Percentiles rank a stretch among this genome's conserved stretches.
Conservation (phyloP, 2,329 filamentous ascomycete genomes). For the Aspergillus calidoustus region DNA sequence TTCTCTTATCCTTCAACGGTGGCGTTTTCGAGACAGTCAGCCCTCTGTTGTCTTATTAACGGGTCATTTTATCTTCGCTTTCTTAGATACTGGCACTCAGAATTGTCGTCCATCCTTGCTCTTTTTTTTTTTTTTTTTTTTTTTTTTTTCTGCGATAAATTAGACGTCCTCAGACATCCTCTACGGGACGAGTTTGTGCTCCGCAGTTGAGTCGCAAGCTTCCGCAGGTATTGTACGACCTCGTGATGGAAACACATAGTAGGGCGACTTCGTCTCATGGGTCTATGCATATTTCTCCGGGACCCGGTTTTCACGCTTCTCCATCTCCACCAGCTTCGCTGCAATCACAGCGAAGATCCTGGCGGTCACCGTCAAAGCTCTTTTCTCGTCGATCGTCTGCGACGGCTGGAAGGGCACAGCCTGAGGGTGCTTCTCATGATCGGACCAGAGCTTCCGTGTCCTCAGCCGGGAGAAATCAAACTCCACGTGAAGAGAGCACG, state of each 20-base stretch:
- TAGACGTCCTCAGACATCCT: neutral
- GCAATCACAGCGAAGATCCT: constrained; percentile 31
- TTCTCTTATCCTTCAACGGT: neutral
- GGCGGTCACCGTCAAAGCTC: constrained; percentile 23
- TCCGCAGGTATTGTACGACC: neutral
- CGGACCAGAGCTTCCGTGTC: neutral
- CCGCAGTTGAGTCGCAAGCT: neutral
- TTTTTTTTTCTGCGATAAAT: neutral
- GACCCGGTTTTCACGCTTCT: constrained; percentile 35
- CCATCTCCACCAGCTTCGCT: constrained; percentile 21
- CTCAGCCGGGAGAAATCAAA: neutral
- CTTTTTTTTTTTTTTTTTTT: neutral
- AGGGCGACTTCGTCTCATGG: constrained; percentile 12
- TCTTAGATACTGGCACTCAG: neutral
- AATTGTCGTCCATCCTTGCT: neutral
- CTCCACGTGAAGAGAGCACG: neutral
- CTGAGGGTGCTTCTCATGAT: neutral
- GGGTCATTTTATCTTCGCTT: neutral
- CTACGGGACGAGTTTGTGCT: neutral
- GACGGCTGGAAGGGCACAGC: neutral
- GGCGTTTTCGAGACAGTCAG: neutral
- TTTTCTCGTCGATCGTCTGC: constrained; percentile 10
- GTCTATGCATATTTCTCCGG: constrained; percentile 18
- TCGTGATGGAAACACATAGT: constrained; percentile 10
- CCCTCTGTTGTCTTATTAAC: neutral